Evolutionary conservation across 305 asterid genomes (phyloP), one percentile per base, ranked within the genome.

Genomic region (Solanum hybrid): DNA sequence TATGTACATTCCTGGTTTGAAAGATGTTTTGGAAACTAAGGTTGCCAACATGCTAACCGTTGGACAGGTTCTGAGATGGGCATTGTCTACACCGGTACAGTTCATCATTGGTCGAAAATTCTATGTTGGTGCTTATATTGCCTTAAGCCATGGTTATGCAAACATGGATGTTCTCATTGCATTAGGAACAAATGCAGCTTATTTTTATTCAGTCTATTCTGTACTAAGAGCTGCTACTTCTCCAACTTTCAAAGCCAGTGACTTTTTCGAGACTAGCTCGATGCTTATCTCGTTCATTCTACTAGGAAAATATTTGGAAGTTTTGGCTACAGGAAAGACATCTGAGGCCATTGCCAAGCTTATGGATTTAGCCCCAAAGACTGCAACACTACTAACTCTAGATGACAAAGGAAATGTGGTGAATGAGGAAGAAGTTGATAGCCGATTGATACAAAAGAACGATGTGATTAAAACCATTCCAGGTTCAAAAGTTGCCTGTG

Each of bases 111-210:
- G 98, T 35, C 90, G 96, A 42, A 89, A 96, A 31, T 97, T 97
- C 92, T 97, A 97, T 81, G 82, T 90, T 5, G 99, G 97, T 22
- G 85, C 99, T 22, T 96, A 92, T 89, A 95, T 86, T 89, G 93
- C 99, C n/a, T 34, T 96, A 8, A 91, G 93, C 51, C 96, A 93
- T 39, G 97, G 98, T 20, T 91, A 96, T 10, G 97, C 98, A 11
- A 97, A 96, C 88, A 97, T 97, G 99, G 98, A 97, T 86, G 98
- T 96, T 10, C 87, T 97, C 89, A 91, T 97, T 36, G 96, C 95
- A 8, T 86, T 97, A 90, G 98, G 99, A 73, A 96, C 98, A 4
- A 96, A 95, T 76, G 94, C 98, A 22, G 98, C 99, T 7, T 97
- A 96, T 89, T 96, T 94, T n/a, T 96, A 96, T 79, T 96, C 98